Percentiles rank a stretch among this genome's conserved stretches.
These are phyloP conservation scores for Calonectria henricotiae DNA, from an alignment of 2,329 filamentous ascomycete species.

Conservation along the genomic window DNA sequence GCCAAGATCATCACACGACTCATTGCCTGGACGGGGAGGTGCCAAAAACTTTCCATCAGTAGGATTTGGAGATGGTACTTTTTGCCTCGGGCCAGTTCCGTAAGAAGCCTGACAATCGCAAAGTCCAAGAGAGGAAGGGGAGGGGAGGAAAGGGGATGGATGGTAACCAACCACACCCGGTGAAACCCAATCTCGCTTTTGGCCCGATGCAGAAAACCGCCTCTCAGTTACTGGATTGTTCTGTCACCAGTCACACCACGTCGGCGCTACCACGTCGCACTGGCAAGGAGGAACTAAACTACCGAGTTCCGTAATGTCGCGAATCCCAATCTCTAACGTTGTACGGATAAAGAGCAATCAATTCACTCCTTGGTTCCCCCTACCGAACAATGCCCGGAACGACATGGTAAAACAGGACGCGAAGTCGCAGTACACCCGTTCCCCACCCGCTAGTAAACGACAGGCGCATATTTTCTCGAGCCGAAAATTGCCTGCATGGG, in stretches of 20 bases:
- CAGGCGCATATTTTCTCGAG: conserved; percentile 6
- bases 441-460: background rate
- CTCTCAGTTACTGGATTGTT: conserved; percentile 1
- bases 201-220: conserved; percentile 15
- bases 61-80: background rate
- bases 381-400: background rate
- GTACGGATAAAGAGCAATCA: background rate
- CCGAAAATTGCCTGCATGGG: conserved; percentile 3
- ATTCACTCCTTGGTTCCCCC: conserved; percentile 1
- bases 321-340: conserved; percentile 14
- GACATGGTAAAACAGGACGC: conserved; percentile 7
- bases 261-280: conserved; percentile 16
- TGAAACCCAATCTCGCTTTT: conserved; percentile 13
- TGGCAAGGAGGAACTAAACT: background rate
- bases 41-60: background rate
- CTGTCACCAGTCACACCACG: conserved; percentile 5
- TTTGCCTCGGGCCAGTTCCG: conserved; percentile 15
- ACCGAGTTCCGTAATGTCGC: background rate
- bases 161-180: background rate
- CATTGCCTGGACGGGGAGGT: conserved; percentile 4
- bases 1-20: conserved; percentile 21
- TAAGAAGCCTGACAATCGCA: background rate
- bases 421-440: background rate
- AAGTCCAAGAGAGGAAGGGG: background rate
- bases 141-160: background rate